Percentiles rank a stretch among this genome's conserved stretches.
Conservation (phyloP, 371 early-diverging fungal species). For the Parasitella parasitica region DNA sequence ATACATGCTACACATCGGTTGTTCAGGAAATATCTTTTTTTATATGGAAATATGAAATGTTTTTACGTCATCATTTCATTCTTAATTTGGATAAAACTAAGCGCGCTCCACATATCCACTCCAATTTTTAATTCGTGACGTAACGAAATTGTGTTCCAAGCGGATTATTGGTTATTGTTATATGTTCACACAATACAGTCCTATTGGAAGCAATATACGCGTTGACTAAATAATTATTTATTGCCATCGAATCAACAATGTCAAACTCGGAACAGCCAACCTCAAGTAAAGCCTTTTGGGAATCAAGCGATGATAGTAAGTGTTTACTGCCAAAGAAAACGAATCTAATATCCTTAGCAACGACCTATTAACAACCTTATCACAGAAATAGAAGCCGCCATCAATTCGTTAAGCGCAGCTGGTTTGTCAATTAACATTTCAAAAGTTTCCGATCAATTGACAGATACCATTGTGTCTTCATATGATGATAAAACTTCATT, state of each 20-base stretch:
- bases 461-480: conserved; percentile 6
- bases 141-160: no score
- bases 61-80: no score
- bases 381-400: conserved; percentile 5
- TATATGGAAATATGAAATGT: no score
- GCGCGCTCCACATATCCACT: no score
- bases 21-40: no score
- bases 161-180: no score
- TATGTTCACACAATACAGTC: no score
- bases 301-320: conserved; percentile 3
- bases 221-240: background rate
- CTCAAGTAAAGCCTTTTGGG: conserved; percentile 2
- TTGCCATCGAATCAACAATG: background rate
- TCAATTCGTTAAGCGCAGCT: conserved; percentile 3
- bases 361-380: conserved; percentile 1
- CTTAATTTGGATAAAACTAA: no score
- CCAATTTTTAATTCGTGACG: no score
- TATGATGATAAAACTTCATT: conserved; percentile 1
- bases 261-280: background rate
- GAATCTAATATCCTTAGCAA: conserved; percentile 6
- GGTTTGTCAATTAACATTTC: conserved; percentile 4
- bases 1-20: no score
- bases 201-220: background rate
- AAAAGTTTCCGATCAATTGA: conserved; percentile 10
- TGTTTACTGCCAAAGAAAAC: conserved; percentile 1